phyloP scores from a whole-genome alignment of 305 asterid genomes.

The Stenogyne calaminthoides region DNA sequence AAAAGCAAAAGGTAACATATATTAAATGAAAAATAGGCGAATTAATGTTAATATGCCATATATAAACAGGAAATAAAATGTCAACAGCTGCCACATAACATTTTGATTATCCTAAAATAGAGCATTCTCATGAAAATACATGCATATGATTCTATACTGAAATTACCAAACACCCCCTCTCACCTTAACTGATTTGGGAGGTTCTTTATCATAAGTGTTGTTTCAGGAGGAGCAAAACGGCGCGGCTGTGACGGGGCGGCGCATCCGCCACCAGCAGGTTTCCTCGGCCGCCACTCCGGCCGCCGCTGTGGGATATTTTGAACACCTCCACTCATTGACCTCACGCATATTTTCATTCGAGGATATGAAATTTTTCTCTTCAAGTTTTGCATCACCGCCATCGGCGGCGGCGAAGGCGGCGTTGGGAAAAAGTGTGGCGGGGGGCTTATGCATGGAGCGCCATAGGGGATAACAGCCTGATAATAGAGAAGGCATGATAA shows the following conservation, averaged over 20 bases:
- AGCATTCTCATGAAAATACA: too few species aligned
- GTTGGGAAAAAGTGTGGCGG: too few species aligned
- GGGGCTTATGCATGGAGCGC: background rate
- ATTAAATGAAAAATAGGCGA: background rate
- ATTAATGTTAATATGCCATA: background rate
- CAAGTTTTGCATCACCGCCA: background rate
- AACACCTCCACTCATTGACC: background rate
- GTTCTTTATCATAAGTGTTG: constrained; percentile 52
- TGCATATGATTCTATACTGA: too few species aligned
- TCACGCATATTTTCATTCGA: background rate
- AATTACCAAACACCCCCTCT: too few species aligned
- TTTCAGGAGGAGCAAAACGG: background rate
- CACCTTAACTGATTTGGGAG: constrained; percentile 39
- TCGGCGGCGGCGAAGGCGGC: background rate
- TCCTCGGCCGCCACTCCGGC: constrained; percentile 18
- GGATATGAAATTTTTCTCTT: background rate
- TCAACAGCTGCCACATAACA: background rate
- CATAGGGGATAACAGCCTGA: background rate
- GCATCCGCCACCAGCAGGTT: too few species aligned
- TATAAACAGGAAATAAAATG: background rate
- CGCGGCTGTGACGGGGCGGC: background rate
- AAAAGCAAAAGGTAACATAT: background rate
- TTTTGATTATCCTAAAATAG: too few species aligned
- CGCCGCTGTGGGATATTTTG: background rate
- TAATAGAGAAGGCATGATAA: too few species aligned